Base-by-base conservation (phyloP, 768 basidiomycete genomes). In the Strobilomyces dryophilus region DNA sequence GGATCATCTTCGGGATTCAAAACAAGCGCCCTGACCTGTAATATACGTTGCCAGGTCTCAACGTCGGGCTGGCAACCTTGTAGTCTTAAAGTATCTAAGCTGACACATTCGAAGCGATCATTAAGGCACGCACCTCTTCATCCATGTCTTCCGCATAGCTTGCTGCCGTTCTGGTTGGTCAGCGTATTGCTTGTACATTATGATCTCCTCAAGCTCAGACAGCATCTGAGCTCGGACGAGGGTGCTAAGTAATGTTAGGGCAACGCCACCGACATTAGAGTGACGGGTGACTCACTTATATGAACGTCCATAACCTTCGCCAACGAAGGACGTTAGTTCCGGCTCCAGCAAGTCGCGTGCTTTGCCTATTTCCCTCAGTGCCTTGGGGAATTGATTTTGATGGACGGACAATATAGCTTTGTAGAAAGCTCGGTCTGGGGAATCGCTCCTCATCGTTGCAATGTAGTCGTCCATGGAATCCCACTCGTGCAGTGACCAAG, bases 151-250 rank as follows among this genome's bases (percentile, higher is more conserved):
- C 45, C 90, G 80, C 76, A 95, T 93, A 3, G 88, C 84, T 54
- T 77, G 78, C 61, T 95, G 94, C n/a, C 94, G 83, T 54, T 95
- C 92, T 1, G 92, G 87, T 65, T 97, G 92, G 68, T 98, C 95
- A 20, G 87, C 87, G 59, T 85, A 85, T 68, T 95, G 89, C 70
- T 98, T 98, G 74, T 94, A 98, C 37, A 84, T 75, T 54, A 99
- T 97, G 61, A 98, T 97, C 66, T 99, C 97, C 65, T 99, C 97
- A 8, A 99, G 77, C 66, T 99, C 97, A 2, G 95, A 94, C 14
- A 99, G 78, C 92, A 98, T 95, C 71, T 99, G 97, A 1, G 97
- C 94, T 10, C 97, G 89, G 51, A 99, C 95, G 78, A 98, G 88
- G 31, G 90, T 87, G 64, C 94, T 98, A 57, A 3, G 51, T 44